Base-by-base conservation (phyloP, 345 rosid genomes). In the Sonneratia caseolaris region DNA sequence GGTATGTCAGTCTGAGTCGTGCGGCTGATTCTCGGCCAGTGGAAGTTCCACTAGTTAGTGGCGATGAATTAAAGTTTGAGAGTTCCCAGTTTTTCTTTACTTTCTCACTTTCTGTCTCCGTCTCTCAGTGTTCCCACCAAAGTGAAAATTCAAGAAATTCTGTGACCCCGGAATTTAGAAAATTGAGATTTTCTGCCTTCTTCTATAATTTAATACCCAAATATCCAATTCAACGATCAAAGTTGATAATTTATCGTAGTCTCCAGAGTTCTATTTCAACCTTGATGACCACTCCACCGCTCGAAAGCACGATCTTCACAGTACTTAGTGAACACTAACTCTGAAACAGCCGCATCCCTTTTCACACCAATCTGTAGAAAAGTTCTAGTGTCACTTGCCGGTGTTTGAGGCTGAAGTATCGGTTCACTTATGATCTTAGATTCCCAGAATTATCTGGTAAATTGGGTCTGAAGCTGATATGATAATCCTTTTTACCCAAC, bases 301-400 rank as follows among this genome's bases (percentile, higher is more conserved):
- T 27, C 32, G 32, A 1, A 27, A 27, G 32, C 32, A 27, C 32
- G 1, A 27, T 27, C 32, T 27, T 27, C 32, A 1, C 1, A 27
- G 32, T 27, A 27, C 32, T 27, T 27, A 27, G 32, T 27, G 32
- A 27, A 27, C 32, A 27, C 32, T 27, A 27, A 27, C 32, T 92
- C 99, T 48, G 98, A 95, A 74, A 89, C 98, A 48, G 98, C 98
- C 49, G 98, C 98, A 76, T 95, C 99, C 56, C 77, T 91, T 59
- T 81, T 89, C 80, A 90, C 5, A 53, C 22, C 22, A 19, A 18
- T 18, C n/a, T 53, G 22, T 7, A 53, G 59, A 53, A 19, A 53
- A 53, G 22, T 53, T 53, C 22, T 27, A 27, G 64, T 22, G 32
- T 59, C 36, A 5, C 35, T 59, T 59, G 12, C 14, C 8, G 64